Evolutionary conservation across 805 yeast genomes (phyloP).

Genomic region (Starmera quercuum): DNA sequence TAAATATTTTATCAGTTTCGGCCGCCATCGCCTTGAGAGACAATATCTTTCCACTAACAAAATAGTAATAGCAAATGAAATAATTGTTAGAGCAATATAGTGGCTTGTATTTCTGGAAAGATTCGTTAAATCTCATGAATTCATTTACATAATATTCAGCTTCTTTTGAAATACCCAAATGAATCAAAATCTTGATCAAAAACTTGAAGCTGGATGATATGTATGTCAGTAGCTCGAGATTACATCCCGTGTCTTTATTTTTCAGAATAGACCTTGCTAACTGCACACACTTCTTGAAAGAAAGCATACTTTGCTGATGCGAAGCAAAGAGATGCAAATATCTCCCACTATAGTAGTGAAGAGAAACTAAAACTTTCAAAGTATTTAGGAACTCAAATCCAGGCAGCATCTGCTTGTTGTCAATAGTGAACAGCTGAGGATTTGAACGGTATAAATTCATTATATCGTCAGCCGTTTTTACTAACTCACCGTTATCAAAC

Average conservation of each 20-base stretch:
- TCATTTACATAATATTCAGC: conserved; percentile 48
- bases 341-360: conserved; percentile 13
- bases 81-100: conserved; percentile 12
- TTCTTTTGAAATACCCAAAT: conserved; percentile 52
- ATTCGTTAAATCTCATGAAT: conserved; percentile 20
- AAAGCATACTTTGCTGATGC: conserved; percentile 21
- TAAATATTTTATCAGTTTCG: conserved; percentile 10
- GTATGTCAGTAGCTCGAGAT: conserved; percentile 23
- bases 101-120: conserved; percentile 7
- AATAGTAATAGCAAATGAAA: conserved; percentile 13
- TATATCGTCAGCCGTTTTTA: conserved; percentile 4
- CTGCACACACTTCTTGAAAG: conserved; percentile 42
- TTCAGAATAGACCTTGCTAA: conserved; percentile 46
- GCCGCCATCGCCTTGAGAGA: conserved; percentile 4
- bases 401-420: conserved; percentile 7
- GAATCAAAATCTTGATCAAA: conserved; percentile 32
- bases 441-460: background rate
- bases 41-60: conserved; percentile 9
- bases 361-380: conserved; percentile 6
- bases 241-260: conserved; percentile 21
- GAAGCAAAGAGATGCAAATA: conserved; percentile 10
- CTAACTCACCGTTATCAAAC: conserved; percentile 7
- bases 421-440: conserved; percentile 4
- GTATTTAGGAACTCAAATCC: conserved; percentile 1
- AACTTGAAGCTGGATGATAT: conserved; percentile 31